Conservation (phyloP, 345 rosid species). For the Citrus medica region DNA sequence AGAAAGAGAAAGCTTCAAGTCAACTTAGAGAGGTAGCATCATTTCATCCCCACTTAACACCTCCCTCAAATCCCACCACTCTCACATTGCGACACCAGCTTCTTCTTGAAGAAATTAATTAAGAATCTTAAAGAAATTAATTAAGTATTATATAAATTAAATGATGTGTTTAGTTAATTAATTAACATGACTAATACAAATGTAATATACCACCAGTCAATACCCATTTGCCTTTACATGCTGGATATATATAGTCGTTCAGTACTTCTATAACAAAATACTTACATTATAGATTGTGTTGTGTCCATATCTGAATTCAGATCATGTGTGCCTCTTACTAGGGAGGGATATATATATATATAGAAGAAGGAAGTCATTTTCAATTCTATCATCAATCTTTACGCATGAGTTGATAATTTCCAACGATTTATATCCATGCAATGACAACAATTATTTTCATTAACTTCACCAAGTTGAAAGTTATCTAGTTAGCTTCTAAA, state of each 20-base stretch:
- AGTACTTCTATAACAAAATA: no score
- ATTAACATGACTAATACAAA: neutral
- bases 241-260: no score
- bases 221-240: neutral
- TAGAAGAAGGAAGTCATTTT: neutral
- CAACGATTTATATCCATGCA: neutral
- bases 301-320: neutral
- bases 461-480: no score
- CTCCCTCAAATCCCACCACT: constrained; percentile 46
- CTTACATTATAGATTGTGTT: no score
- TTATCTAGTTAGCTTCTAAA: no score
- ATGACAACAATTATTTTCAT: neutral
- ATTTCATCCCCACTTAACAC: constrained; percentile 48
- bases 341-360: neutral
- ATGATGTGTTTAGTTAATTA: neutral
- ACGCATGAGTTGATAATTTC: constrained; percentile 20
- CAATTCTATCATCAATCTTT: neutral
- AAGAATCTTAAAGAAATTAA: no score
- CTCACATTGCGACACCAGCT: constrained; percentile 11
- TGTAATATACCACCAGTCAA: neutral
- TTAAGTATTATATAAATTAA: no score
- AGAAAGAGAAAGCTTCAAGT: constrained; percentile 30
- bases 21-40: constrained; percentile 33
- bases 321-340: neutral
- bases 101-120: neutral